Evolutionary conservation across 768 basidiomycete species (phyloP).

Genomic region (Tubosaeta sp.): DNA sequence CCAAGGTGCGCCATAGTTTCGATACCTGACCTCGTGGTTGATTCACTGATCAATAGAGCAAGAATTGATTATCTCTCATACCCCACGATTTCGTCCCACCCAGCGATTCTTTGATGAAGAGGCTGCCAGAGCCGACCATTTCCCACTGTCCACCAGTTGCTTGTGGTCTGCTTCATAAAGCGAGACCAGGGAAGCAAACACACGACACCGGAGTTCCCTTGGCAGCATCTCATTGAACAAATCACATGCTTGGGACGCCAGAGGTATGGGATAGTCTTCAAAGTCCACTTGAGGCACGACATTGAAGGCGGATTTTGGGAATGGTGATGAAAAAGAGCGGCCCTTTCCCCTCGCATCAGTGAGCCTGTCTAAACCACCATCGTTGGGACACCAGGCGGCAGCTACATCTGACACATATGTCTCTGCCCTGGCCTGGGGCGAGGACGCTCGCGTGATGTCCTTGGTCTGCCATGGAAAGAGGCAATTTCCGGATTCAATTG

Average conservation of each 20-base stretch:
- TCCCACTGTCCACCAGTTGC: conserved; percentile 38
- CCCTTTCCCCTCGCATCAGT: conserved; percentile 42
- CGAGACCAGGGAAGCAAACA: conserved; percentile 52
- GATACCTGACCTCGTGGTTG: conserved; percentile 53
- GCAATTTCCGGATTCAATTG: conserved; percentile 32
- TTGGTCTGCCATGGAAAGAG: conserved; percentile 43
- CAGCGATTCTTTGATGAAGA: conserved; percentile 60
- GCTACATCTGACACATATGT: conserved; percentile 11
- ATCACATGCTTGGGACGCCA: conserved; percentile 42
- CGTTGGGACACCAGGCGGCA: conserved; percentile 14
- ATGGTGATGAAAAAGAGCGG: conserved; percentile 62
- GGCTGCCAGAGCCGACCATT: conserved; percentile 62
- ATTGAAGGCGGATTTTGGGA: conserved; percentile 59
- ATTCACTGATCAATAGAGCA: conserved; percentile 11
- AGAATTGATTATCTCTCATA: conserved; percentile 46
- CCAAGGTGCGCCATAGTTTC: conserved; percentile 67
- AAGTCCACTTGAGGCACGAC: conserved; percentile 44
- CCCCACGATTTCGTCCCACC: conserved; percentile 70
- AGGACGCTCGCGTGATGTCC: conserved; percentile 17
- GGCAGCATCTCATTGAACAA: conserved; percentile 71
- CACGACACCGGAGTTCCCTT: conserved; percentile 60
- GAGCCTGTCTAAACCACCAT: conserved; percentile 15
- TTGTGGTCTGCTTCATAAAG: conserved; percentile 58
- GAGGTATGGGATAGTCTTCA: conserved; percentile 48
- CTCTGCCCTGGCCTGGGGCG: conserved; percentile 10